phyloP scores from a whole-genome alignment of 495 filamentous ascomycete genomes.

The Paragyromitra xinjiangensis region DNA sequence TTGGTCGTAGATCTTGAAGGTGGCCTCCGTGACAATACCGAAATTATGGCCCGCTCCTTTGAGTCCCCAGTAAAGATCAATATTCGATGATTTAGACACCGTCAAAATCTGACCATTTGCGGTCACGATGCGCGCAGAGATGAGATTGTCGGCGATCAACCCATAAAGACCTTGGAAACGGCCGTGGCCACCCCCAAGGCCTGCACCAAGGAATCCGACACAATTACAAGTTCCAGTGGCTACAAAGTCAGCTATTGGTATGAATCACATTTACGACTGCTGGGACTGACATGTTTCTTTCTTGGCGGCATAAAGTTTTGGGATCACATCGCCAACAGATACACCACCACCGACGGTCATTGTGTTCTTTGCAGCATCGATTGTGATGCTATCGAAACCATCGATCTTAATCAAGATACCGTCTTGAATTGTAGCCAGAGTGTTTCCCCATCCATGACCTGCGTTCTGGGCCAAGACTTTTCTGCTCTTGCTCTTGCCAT shows the following conservation, averaged over 20 bases:
- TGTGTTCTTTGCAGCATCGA: constrained; percentile 62
- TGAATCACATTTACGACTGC: neutral
- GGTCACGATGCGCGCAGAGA: constrained; percentile 65
- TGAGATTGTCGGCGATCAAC: constrained; percentile 67
- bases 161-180: constrained; percentile 68
- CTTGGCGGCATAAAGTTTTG: constrained; percentile 58
- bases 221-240: constrained; percentile 68
- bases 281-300: constrained; percentile 59
- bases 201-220: constrained; percentile 65
- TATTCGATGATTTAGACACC: constrained; percentile 57
- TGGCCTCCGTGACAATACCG: constrained; percentile 30
- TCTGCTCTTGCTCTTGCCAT: neutral
- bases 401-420: constrained; percentile 26
- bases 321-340: constrained; percentile 57
- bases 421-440: neutral
- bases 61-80: constrained; percentile 38
- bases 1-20: constrained; percentile 61
- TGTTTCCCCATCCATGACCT: constrained; percentile 17
- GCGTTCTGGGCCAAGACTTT: neutral
- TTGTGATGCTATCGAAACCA: neutral
- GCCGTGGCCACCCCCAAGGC: constrained; percentile 71
- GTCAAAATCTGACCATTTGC: constrained; percentile 62
- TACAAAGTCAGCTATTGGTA: neutral
- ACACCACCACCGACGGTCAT: constrained; percentile 66
- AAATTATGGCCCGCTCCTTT: constrained; percentile 62